phyloP scores from a whole-genome alignment of 257 asterid species.

The Handroanthus guayacan region DNA sequence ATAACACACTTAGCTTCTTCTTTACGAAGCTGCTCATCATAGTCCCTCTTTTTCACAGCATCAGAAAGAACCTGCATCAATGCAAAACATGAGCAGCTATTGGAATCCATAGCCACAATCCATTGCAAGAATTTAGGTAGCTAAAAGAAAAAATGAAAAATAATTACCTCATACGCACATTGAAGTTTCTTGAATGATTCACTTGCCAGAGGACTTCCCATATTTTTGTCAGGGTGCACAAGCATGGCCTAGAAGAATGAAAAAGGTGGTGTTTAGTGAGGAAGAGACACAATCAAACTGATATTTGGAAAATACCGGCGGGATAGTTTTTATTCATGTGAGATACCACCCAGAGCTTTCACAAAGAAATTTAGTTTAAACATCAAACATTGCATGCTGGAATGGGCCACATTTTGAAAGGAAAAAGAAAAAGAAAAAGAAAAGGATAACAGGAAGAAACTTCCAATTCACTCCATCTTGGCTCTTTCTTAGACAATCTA shows the following conservation, averaged over 20 bases:
- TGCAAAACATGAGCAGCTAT: constrained; percentile 38
- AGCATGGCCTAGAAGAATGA: constrained; percentile 80
- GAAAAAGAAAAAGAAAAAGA: no score
- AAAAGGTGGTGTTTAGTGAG: constrained; percentile 22
- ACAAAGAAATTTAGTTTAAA: background rate
- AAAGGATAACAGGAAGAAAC: background rate
- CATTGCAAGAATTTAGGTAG: constrained; percentile 32
- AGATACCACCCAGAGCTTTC: background rate
- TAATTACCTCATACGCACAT: constrained; percentile 91
- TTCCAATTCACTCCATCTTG: background rate
- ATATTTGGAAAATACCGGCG: background rate
- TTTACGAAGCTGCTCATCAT: constrained; percentile 90
- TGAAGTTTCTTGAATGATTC: constrained; percentile 98
- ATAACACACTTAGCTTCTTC: constrained; percentile 81
- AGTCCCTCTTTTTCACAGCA: constrained; percentile 90
- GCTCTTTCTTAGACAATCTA: background rate
- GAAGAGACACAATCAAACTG: background rate
- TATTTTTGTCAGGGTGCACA: constrained; percentile 98
- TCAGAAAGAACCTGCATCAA: constrained; percentile 85
- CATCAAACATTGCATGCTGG: background rate
- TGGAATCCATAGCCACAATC: constrained; percentile 27
- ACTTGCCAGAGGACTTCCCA: constrained; percentile 91
- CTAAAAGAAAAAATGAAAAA: constrained; percentile 1
- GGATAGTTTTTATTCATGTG: background rate
- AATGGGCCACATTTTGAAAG: background rate